Evolutionary conservation across 805 yeast species (phyloP), one percentile per base, ranked within the genome.

Genomic region (Metschnikowia corniflorae): DNA sequence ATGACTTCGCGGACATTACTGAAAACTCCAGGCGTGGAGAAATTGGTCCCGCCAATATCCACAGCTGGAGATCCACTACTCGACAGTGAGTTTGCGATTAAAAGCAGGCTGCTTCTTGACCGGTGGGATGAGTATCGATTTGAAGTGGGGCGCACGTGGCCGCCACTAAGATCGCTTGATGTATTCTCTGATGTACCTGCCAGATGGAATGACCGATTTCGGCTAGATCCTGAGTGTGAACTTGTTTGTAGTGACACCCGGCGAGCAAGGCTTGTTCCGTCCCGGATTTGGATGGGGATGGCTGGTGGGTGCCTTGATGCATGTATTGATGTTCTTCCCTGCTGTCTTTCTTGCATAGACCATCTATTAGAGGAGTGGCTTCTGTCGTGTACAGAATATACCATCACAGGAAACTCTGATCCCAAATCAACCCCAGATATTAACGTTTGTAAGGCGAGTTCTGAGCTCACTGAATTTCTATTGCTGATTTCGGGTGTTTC

Each of bases 311-410:
- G 40, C 12, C 29, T 26, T 13, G 35, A 14, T 2, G 26, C 18
- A 6, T 21, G 36, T 2, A 29, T 17, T 10, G 7, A 32, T 7
- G 9, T 17, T 24, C 21, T 12, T 4, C 14, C 13, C 13, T 7
- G 31, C 17, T 25, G 37, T 5, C 23, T 29, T 13, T 43, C 44
- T 15, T 42, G 33, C 17, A 31, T 43, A 2, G 43, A 35, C 40
- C 45, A 35, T 2, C 46, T 26, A 8, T 18, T 24, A 8, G 28
- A 17, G 4, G 37, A 27, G 7, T 27, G 26, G 26, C 29, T 15
- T 30, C 45, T 50, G 31, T 60, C 62, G 9, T 58, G 63, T 18
- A 59, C 64, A 21, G 56, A 54, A 39, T 57, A 60, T 22, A 58
- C 42, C 51, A 54, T 54, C 10, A 56, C 45, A 13, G 65, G 65